Percentiles rank a stretch among this genome's conserved stretches.
Conservation (phyloP, 495 filamentous ascomycete genomes). For the Beverwykella pulmonaria region DNA sequence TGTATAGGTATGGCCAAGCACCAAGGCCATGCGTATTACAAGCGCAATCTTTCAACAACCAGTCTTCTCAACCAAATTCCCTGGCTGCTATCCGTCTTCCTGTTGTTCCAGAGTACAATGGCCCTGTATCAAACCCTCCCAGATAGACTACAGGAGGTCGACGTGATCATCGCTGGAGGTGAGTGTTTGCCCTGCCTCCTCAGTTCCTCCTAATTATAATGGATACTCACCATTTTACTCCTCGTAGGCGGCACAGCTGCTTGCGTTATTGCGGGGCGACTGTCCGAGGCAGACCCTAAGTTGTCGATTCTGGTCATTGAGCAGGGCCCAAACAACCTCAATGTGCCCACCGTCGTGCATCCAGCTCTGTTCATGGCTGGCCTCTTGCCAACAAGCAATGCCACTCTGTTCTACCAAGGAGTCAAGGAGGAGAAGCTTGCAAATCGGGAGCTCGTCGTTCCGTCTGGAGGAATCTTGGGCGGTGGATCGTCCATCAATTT, state of each 20-base stretch:
- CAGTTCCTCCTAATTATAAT: no score
- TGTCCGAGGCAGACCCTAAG: slow-evolving; percentile 54
- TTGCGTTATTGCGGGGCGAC: slow-evolving; percentile 53
- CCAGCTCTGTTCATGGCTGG: slow-evolving; percentile 49
- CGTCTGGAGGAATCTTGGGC: slow-evolving; percentile 58
- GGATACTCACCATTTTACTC: no score
- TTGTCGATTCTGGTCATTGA: slow-evolving; percentile 59
- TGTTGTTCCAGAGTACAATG: neutral
- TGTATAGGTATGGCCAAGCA: neutral
- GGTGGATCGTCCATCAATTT: slow-evolving; percentile 65
- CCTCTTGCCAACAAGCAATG: slow-evolving; percentile 44
- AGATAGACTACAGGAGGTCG: slow-evolving; percentile 12
- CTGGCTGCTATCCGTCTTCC: slow-evolving; percentile 1
- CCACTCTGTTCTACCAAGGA: slow-evolving; percentile 47
- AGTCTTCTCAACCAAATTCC: slow-evolving; percentile 2
- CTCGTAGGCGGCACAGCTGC: slow-evolving; percentile 60
- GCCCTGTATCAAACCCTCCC: slow-evolving; percentile 1
- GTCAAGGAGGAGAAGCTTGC: slow-evolving; percentile 48
- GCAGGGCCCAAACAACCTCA: slow-evolving; percentile 53
- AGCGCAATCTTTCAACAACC: slow-evolving; percentile 2
- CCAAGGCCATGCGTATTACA: slow-evolving; percentile 1
- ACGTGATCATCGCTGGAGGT: slow-evolving; percentile 29
- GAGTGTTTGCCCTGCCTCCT: slow-evolving; percentile 30
- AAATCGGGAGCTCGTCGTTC: slow-evolving; percentile 53
- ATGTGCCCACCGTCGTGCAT: slow-evolving; percentile 50